Percentiles rank a stretch among this genome's conserved stretches.
phyloP scores from a whole-genome alignment of 2,329 filamentous ascomycete genomes.

The Trichoderma oligosporum region DNA sequence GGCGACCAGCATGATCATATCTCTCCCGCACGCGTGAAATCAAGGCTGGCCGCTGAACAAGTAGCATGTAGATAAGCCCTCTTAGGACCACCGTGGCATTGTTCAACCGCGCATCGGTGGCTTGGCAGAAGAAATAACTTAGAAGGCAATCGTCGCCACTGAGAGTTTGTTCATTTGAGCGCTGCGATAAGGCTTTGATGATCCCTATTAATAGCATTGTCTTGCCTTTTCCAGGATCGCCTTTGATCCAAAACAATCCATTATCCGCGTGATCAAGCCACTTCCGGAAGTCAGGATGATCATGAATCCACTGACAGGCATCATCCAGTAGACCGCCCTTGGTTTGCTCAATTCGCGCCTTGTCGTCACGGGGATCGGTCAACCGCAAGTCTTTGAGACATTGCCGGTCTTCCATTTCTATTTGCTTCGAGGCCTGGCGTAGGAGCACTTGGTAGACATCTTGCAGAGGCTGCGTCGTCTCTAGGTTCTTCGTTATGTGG shows the following conservation, averaged over 20 bases:
- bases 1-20: slow-evolving; percentile 33
- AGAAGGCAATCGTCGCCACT: no score
- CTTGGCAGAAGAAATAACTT: slow-evolving; percentile 13
- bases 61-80: slow-evolving; percentile 41
- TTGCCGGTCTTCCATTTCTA: not conserved
- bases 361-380: slow-evolving; percentile 33
- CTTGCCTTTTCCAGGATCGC: slow-evolving; percentile 27
- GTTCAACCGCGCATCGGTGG: slow-evolving; percentile 33
- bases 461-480: no score
- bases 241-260: slow-evolving; percentile 39
- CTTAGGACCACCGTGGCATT: slow-evolving; percentile 39
- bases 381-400: slow-evolving; percentile 25
- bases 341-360: slow-evolving; percentile 32
- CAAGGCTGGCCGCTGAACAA: slow-evolving; percentile 32
- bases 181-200: no score
- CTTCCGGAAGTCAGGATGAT: slow-evolving; percentile 25
- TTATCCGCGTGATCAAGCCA: slow-evolving; percentile 17
- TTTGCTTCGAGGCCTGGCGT: not conserved
- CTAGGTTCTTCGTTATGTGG: no score
- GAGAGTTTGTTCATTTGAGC: no score
- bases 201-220: slow-evolving; percentile 41
- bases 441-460: not conserved
- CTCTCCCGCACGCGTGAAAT: slow-evolving; percentile 32
- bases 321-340: slow-evolving; percentile 35
- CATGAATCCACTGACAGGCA: slow-evolving; percentile 35